A percentile compares a stretch with the other conserved stretches of the same genome.
phyloP scores from a whole-genome alignment of 371 early-diverging fungal species.

The Apophysomyces ossiformis region DNA sequence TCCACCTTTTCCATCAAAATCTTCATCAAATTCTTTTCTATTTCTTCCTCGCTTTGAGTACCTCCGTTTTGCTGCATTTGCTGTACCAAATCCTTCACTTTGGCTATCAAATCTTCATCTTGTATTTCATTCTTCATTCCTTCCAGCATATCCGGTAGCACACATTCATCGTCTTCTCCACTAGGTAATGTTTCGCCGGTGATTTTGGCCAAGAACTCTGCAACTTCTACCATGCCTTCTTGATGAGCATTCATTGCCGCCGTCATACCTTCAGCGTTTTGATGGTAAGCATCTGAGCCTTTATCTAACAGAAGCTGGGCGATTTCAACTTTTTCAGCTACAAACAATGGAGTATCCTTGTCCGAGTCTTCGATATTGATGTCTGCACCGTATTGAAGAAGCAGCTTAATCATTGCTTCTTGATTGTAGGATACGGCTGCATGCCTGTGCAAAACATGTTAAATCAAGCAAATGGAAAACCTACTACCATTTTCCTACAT shows the following conservation, averaged over 20 bases:
- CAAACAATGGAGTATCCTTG: constrained; percentile 86
- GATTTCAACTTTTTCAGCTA: constrained; percentile 77
- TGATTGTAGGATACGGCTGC: constrained; percentile 74
- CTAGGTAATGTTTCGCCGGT: constrained; percentile 37
- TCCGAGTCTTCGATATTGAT: constrained; percentile 78
- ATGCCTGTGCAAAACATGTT: constrained; percentile 44
- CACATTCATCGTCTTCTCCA: constrained; percentile 8
- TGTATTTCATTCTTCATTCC: constrained; percentile 28
- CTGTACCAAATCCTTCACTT: too few species aligned
- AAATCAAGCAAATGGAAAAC: not conserved
- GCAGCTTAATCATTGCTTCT: constrained; percentile 56
- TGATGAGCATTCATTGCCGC: constrained; percentile 40
- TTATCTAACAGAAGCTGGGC: constrained; percentile 71
- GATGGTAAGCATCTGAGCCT: constrained; percentile 71
- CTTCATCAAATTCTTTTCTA: too few species aligned
- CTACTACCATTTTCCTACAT: constrained; percentile 46
- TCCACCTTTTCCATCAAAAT: too few species aligned
- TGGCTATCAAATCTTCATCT: not conserved
- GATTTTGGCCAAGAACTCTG: constrained; percentile 33
- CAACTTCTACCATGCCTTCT: constrained; percentile 52
- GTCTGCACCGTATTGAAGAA: constrained; percentile 60
- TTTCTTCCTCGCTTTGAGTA: too few species aligned
- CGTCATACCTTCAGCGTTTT: constrained; percentile 68
- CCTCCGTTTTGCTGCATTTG: too few species aligned
- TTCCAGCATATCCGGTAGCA: constrained; percentile 33